Percentiles rank a stretch among this genome's conserved stretches.
Evolutionary conservation across 768 basidiomycete species (phyloP).

Genomic region (Collybia sordida): DNA sequence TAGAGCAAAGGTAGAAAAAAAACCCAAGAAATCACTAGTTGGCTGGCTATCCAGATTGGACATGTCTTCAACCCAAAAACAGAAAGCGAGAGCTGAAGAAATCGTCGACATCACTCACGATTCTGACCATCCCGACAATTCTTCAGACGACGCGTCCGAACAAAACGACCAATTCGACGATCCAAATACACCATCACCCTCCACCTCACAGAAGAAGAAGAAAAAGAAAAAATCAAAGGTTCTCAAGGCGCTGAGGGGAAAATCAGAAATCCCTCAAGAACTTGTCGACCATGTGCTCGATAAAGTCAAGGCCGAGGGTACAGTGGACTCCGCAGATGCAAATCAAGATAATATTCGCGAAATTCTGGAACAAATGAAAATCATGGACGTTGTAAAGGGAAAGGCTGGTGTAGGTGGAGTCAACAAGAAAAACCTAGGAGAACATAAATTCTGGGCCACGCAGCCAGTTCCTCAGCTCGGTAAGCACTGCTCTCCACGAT

Average conservation of each 20-base stretch:
- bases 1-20: no score
- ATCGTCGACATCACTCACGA: conserved; percentile 36
- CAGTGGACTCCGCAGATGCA: conserved; percentile 40
- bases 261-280: conserved; percentile 54
- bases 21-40: not conserved
- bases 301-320: conserved; percentile 61
- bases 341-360: conserved; percentile 67
- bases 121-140: conserved; percentile 30
- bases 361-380: conserved; percentile 74
- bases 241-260: conserved; percentile 47
- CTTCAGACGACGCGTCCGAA: conserved; percentile 26
- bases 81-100: conserved; percentile 40
- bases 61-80: conserved; percentile 39
- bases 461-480: conserved; percentile 95
- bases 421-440: conserved; percentile 79
- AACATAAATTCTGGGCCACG: conserved; percentile 86
- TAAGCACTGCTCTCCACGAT: conserved; percentile 20
- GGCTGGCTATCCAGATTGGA: not conserved
- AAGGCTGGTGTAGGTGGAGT: conserved; percentile 75
- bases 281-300: conserved; percentile 68
- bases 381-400: conserved; percentile 84
- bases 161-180: conserved; percentile 16
- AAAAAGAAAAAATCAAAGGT: conserved; percentile 87
- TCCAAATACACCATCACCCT: conserved; percentile 26
- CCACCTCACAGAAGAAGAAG: conserved; percentile 69